A percentile compares a stretch with the other conserved stretches of the same genome.
Conservation (phyloP, 2,329 filamentous ascomycete species). For the Cadophora malorum region DNA sequence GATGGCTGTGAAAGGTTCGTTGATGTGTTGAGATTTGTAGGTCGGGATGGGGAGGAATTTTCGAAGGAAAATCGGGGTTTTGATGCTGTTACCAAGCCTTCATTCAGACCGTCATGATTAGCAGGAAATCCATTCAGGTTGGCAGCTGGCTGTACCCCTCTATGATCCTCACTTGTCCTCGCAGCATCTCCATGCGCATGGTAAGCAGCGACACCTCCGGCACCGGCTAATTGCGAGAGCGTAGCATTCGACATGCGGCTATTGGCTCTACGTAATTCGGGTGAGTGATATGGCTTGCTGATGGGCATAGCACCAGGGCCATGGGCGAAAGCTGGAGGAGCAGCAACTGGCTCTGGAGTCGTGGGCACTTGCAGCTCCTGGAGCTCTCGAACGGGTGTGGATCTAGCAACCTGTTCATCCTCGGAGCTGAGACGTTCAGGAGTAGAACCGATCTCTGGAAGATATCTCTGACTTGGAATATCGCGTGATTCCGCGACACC, state of each 20-base stretch:
- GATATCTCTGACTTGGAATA: constrained; percentile 44
- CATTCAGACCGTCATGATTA: constrained; percentile 43
- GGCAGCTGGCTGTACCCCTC: constrained; percentile 49
- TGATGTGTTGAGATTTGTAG: constrained; percentile 30
- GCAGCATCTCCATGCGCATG: constrained; percentile 49
- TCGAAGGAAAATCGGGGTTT: constrained; percentile 42
- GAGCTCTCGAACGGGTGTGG: constrained; percentile 57
- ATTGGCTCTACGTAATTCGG: constrained; percentile 80
- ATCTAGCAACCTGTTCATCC: constrained; percentile 53
- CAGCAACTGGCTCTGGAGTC: constrained; percentile 73
- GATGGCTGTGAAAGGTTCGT: constrained; percentile 32
- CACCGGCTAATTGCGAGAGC: constrained; percentile 78
- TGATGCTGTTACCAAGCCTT: constrained; percentile 46
- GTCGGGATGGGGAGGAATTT: constrained; percentile 33
- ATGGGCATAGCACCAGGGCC: constrained; percentile 72
- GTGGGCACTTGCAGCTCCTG: constrained; percentile 63
- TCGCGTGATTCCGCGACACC: constrained; percentile 20
- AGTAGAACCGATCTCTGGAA: constrained; percentile 53
- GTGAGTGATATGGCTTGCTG: constrained; percentile 73
- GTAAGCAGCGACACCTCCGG: constrained; percentile 56
- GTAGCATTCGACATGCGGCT: constrained; percentile 85
- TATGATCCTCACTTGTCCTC: constrained; percentile 36
- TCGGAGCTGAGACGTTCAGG: constrained; percentile 64
- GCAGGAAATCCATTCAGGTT: constrained; percentile 45
- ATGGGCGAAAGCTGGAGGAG: constrained; percentile 82